Base-by-base conservation (phyloP, 257 asterid genomes). In the Apocynum venetum region DNA sequence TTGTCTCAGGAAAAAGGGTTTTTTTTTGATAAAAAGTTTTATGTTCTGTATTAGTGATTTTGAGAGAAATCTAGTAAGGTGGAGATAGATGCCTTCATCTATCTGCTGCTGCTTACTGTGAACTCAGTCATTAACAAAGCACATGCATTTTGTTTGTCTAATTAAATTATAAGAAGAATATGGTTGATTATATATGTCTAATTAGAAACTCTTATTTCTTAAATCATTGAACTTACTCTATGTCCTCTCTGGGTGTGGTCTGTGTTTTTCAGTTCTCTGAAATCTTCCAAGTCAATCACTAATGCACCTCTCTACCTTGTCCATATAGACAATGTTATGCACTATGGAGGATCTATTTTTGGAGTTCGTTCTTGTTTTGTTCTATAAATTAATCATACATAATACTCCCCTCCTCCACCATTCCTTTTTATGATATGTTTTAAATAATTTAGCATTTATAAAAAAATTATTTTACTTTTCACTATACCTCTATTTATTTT, bases 21-120 rank as follows among this genome's bases (percentile, higher is more conserved):
- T 38, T 57, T 51, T 14, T 25, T 25, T 25, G 31, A 25, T 25
- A 25, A 25, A 15, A 25, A 48, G 63, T 13, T 52, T 43, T 43
- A 55, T 60, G 57, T 72, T 57, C 31, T 78, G 56, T 72, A 64
- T 49, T 31, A 15, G 25, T 25, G 52, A 51, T 72, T 72, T 72
- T 72, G 47, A 52, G 69, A 41, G 59, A 19, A 20, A 38, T 36
- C 72, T 67, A 40, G 72, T 41, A 15, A 67, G 68, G 46, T 78
- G 77, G 36, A 40, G 12, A 19, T 35, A 40, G 41, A 36, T 35
- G 47, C 47, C 43, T 66, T 52, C 35, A 9, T 59, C 49, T 76
- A 19, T 61, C 40, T 49, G 12, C 79, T 52, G 66, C 31, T 48
- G 6, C 63, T 43, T 72, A 76, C 57, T 51, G 51, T 64, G 43